Evolutionary conservation across 768 basidiomycete genomes (phyloP).

Genomic region (Lepiota brunneoincarnata): DNA sequence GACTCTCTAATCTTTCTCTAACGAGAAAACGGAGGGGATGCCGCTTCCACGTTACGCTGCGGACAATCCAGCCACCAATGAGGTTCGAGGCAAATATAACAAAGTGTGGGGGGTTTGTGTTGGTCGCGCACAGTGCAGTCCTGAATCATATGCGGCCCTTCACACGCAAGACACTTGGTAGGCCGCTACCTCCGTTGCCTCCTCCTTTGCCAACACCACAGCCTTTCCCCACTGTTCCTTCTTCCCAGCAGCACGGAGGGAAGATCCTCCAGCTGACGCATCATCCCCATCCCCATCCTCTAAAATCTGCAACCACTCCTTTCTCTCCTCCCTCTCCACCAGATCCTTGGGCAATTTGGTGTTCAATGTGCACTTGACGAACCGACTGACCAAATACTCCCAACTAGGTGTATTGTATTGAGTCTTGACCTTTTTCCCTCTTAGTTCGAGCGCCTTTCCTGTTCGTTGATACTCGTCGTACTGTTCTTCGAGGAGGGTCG

Average conservation of each 20-base stretch:
- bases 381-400: slow-evolving; percentile 7
- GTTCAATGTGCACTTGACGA: neutral
- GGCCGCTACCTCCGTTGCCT: neutral
- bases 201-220: neutral
- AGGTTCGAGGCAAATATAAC: slow-evolving; percentile 9
- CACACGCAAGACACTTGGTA: neutral
- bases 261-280: neutral
- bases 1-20: no score
- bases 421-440: neutral
- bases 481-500: neutral
- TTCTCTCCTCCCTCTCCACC: neutral
- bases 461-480: neutral
- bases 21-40: no score
- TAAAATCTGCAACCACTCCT: neutral
- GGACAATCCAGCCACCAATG: slow-evolving; percentile 12
- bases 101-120: slow-evolving; percentile 2
- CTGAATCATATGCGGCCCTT: neutral
- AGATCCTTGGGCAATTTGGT: neutral
- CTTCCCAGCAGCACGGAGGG: neutral
- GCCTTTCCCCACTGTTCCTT: neutral
- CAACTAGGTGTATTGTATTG: neutral
- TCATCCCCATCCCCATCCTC: neutral
- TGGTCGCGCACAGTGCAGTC: slow-evolving; percentile 1
- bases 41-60: no score
- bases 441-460: neutral